Evolutionary conservation across 192 early-diverging fungal species (phyloP), one percentile per base, ranked within the genome.

Genomic region (Dimargaris xerosporica): DNA sequence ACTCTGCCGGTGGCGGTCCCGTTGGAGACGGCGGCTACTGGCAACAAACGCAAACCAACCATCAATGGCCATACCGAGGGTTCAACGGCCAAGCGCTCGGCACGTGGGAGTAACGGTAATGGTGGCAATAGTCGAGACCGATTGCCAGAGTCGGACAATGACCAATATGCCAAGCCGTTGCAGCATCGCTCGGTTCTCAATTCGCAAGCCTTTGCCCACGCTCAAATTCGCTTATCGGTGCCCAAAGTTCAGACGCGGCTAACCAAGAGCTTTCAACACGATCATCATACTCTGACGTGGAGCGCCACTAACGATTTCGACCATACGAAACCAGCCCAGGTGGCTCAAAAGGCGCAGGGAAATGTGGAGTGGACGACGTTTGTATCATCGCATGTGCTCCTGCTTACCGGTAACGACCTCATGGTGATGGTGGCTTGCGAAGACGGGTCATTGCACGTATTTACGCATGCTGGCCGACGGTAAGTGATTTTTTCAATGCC

Each of bases 381-480:
- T 52, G 56, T 89, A 15, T 75, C 75, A 11, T 69, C 70, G 44
- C 61, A 71, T 28, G 80, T 84, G 5, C 54, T 90, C n/a, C 70
- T 78, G 11, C 70, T 89, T 54, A 74, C 77, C 0, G 85, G 83
- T 26, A 80, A 82, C 47, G 55, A 67, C 9, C 58, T 65, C 2
- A 91, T 84, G 63, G 71, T 73, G 63, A 82, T 80, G 3, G 78
- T 80, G 10, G 68, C 79, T 11, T 87, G 82, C 54, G 77, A 82
- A 45, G 86, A 92, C 66, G 81, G 75, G 29, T 75, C 76, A 2
- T 23, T 92, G 17, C 73, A 80, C 61, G 61, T 87, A 3, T 89
- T 82, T 69, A 82, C 82, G 26, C 68, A 72, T 5, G 77, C 82
- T 16, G 88, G 90, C n/a, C 68, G 82, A 70, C 75, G 87, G 45